Conservation (phyloP, 2,329 filamentous ascomycete genomes). For the Cordyceps tenuipes region DNA sequence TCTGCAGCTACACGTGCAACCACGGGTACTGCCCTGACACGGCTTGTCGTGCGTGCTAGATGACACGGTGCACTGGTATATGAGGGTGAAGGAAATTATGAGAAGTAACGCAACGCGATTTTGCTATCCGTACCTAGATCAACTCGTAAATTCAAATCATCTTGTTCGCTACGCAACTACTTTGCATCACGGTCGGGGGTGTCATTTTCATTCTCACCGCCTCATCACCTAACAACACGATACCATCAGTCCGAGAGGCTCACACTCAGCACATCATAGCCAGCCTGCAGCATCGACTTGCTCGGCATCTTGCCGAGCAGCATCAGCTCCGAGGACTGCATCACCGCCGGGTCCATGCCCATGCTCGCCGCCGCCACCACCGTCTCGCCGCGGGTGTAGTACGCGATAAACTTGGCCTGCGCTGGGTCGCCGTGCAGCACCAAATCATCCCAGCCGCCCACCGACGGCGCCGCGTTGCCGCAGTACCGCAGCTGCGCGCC, state of each 20-base stretch:
- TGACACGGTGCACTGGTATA: not conserved
- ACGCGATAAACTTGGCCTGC: constrained; percentile 77
- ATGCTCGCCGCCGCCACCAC: constrained; percentile 88
- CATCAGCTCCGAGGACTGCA: constrained; percentile 79
- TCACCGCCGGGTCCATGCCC: constrained; percentile 81
- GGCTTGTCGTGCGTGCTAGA: constrained; percentile 21
- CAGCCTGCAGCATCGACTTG: constrained; percentile 67
- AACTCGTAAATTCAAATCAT: not conserved
- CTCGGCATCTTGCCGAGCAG: constrained; percentile 69
- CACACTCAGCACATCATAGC: constrained; percentile 42
- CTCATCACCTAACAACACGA: not conserved
- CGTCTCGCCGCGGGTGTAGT: constrained; percentile 77
- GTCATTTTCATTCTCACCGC: not conserved
- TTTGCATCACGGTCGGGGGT: not conserved
- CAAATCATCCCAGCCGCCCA: constrained; percentile 75
- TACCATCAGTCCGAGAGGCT: constrained; percentile 24
- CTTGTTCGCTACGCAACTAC: not conserved
- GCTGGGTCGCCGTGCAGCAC: constrained; percentile 69
- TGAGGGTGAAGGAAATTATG: not conserved
- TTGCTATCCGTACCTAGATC: too few relatives aligned
- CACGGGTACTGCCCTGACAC: constrained; percentile 36
- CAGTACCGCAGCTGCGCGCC: constrained; percentile 88
- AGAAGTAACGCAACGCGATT: too few relatives aligned
- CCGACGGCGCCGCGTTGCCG: constrained; percentile 56
- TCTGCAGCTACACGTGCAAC: constrained; percentile 38